Evolutionary conservation across 768 basidiomycete genomes (phyloP).

Genomic region (Panaeolus cyanescens): DNA sequence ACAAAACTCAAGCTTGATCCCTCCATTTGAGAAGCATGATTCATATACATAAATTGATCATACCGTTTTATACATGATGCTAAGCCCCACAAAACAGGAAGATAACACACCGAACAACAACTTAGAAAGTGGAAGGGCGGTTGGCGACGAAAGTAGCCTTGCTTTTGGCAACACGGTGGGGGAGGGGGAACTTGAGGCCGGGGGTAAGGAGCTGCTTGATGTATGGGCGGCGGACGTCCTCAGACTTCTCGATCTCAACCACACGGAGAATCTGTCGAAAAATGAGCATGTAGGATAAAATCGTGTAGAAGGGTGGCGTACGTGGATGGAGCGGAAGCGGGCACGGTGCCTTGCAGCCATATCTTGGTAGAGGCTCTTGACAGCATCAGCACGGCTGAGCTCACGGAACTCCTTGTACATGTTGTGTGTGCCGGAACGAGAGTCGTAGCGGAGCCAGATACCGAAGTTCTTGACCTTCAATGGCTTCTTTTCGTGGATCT

Average conservation of each 20-base stretch:
- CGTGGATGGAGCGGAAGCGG: slow-evolving; percentile 98
- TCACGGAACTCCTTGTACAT: slow-evolving; percentile 99
- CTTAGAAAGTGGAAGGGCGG: slow-evolving; percentile 75
- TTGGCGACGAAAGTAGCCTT: slow-evolving; percentile 81
- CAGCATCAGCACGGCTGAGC: slow-evolving; percentile 90
- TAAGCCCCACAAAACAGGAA: background rate
- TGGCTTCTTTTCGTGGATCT: slow-evolving; percentile 98
- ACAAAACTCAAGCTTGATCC: no score
- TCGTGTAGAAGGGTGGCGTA: slow-evolving; percentile 37
- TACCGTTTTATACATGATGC: slow-evolving; percentile 2
- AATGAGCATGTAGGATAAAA: background rate
- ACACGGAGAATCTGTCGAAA: slow-evolving; percentile 87
- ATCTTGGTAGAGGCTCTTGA: slow-evolving; percentile 97
- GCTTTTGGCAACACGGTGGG: slow-evolving; percentile 81
- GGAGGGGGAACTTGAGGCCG: slow-evolving; percentile 95
- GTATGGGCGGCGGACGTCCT: slow-evolving; percentile 77
- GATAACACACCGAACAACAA: background rate
- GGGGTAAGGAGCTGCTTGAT: slow-evolving; percentile 95
- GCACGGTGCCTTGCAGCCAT: slow-evolving; percentile 99
- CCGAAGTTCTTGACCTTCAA: slow-evolving; percentile 99
- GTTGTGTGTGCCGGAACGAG: slow-evolving; percentile 99
- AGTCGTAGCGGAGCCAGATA: slow-evolving; percentile 99
- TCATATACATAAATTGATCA: slow-evolving; percentile 3
- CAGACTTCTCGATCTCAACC: slow-evolving; percentile 13
- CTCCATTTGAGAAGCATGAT: no score